Evolutionary conservation across 768 basidiomycete genomes (phyloP).

Genomic region (Pleurotus salmoneostramineus): DNA sequence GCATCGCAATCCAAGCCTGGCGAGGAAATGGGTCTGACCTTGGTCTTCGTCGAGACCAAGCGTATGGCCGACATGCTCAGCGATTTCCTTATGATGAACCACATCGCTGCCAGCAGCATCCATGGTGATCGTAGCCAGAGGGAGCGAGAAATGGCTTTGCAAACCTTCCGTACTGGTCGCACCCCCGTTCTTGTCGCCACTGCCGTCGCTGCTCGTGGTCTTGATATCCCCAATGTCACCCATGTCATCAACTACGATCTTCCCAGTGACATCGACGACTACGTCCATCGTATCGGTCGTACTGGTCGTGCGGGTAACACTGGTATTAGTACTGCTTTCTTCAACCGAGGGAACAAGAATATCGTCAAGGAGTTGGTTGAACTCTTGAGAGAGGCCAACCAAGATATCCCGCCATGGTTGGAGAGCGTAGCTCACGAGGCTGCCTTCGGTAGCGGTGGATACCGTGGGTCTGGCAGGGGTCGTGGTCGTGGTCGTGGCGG

Average conservation of each 20-base stretch:
- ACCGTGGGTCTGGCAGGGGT: conserved; percentile 46
- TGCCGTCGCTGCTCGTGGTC: conserved; percentile 96
- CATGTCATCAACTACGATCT: conserved; percentile 99
- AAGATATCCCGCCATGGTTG: conserved; percentile 90
- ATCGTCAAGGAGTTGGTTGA: conserved; percentile 92
- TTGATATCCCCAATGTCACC: conserved; percentile 98
- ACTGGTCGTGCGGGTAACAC: conserved; percentile 99
- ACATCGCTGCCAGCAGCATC: conserved; percentile 90
- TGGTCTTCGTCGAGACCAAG: conserved; percentile 99
- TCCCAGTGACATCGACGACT: conserved; percentile 97
- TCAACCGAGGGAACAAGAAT: conserved; percentile 89
- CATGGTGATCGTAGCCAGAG: conserved; percentile 98
- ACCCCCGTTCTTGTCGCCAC: conserved; percentile 98
- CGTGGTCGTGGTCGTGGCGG: conserved; percentile 60
- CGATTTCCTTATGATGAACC: conserved; percentile 85
- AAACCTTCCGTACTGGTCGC: conserved; percentile 92
- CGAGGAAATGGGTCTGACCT: conserved; percentile 65
- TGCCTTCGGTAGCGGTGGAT: conserved; percentile 60
- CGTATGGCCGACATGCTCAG: conserved; percentile 98
- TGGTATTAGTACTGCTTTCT: conserved; percentile 94
- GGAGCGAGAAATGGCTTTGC: conserved; percentile 93
- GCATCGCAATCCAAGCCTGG: conserved; percentile 64
- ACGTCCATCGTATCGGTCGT: conserved; percentile 97
- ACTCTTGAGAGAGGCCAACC: conserved; percentile 92
- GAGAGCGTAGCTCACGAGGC: conserved; percentile 82